These are phyloP conservation scores for Phialocephala sp. DNA, from an alignment of 2,329 filamentous ascomycete genomes.

Conservation along the genomic window DNA sequence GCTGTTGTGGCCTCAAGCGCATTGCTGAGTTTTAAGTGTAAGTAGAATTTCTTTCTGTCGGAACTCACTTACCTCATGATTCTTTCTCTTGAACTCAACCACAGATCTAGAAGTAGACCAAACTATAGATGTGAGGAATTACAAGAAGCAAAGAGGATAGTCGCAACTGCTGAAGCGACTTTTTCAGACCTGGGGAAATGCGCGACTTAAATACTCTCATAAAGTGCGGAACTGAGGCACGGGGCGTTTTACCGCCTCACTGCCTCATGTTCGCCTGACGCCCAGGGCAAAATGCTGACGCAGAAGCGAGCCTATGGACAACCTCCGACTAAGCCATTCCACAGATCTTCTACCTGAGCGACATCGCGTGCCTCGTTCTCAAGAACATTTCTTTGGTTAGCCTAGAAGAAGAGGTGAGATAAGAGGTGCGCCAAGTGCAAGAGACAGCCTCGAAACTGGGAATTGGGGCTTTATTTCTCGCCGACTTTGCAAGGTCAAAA, in stretches of 20 bases:
- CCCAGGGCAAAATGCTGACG: neutral
- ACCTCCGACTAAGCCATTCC: neutral
- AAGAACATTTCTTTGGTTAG: too few species aligned
- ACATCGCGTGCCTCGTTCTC: neutral
- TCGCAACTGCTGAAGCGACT: neutral
- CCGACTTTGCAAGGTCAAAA: too few species aligned
- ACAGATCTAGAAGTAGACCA: neutral
- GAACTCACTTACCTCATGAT: neutral
- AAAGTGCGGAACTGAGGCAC: neutral
- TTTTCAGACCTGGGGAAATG: neutral
- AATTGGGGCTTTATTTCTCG: neutral
- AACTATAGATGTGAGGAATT: neutral
- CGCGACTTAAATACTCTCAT: neutral
- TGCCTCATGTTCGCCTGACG: too few species aligned
- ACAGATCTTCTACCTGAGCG: neutral
- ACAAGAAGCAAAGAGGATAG: neutral
- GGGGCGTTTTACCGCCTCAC: neutral
- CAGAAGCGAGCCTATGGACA: neutral
- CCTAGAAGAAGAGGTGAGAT: too few species aligned
- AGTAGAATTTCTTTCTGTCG: neutral
- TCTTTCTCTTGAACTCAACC: neutral
- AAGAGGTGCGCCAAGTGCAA: neutral
- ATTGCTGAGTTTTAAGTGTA: neutral
- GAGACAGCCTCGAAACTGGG: neutral
- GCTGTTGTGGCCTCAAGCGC: neutral